Evolutionary conservation across 305 asterid genomes (phyloP), one percentile per base, ranked within the genome.

Genomic region (Rubia balearica): DNA sequence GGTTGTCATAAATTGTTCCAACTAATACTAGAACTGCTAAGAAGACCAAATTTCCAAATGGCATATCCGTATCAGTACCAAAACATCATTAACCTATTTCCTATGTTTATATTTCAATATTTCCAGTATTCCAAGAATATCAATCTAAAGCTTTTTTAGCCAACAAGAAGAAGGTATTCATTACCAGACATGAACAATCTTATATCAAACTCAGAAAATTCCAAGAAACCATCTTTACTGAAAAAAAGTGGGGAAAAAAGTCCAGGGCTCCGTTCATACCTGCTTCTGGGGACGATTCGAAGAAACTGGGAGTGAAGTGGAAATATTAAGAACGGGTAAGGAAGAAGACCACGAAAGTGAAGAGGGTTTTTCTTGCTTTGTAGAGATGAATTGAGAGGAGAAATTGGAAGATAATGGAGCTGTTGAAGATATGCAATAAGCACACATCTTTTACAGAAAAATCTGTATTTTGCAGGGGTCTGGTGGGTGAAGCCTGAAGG

Each of bases 311-410:
- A 7, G 16, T 46, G 61, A 67, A 33, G 78, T 71, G 67, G 77
- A 61, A 65, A 87, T 68, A 27, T 80, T 84, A 68, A 87, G 74
- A 65, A 65, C 82, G 3, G 92, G 95, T 8, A 88, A 72, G n/a
- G 95, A 85, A 67, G 87, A 86, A 57, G 89, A 80, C 91, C 91
- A 90, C 48, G 91, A 86, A 67, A 90, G 81, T 68, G 73, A 78
- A 72, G 21, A 48, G 64, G 81, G 68, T n/a, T 72, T 81, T 6
- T 60, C 77, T 51, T 68, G 74, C 13, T 45, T 74, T 24, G 7
- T 57, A 13, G 84, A 76, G 72, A 81, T 13, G 12, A 80, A 73
- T 68, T 83, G 75, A 22, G 90, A 80, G 36, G 92, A 74, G 73
- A 83, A 85, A 8, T 78, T 60, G 33, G 81, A 67, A n/a, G 62